Evolutionary conservation across 345 rosid genomes (phyloP).

Genomic region (Cochlearia excelsa): DNA sequence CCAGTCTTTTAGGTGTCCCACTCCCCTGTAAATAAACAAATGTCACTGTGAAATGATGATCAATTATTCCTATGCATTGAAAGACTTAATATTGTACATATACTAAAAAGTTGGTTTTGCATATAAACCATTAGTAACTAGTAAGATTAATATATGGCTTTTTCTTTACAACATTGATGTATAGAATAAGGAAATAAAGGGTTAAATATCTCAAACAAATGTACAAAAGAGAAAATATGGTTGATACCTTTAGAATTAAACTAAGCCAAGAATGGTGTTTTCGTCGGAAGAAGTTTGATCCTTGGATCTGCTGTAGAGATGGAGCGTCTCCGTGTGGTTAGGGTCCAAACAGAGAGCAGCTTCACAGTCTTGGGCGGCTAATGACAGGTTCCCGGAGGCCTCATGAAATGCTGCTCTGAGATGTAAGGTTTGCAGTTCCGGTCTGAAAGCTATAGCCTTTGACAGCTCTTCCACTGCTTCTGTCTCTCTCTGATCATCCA

Average conservation of each 20-base stretch:
- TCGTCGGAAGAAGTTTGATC: constrained; percentile 42
- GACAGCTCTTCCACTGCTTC: constrained; percentile 87
- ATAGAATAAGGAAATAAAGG: not conserved
- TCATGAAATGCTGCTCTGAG: constrained; percentile 94
- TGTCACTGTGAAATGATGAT: constrained; percentile 25
- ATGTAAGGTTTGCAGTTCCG: constrained; percentile 85
- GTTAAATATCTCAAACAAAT: not conserved
- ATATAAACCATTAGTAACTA: constrained; percentile 16
- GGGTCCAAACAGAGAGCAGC: constrained; percentile 96
- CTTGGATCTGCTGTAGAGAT: constrained; percentile 64
- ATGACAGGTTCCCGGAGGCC: constrained; percentile 59
- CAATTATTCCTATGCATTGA: constrained; percentile 13
- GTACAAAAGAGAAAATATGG: constrained; percentile 3
- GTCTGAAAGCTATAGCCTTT: constrained; percentile 83
- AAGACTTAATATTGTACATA: constrained; percentile 19
- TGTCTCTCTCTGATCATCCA: constrained; percentile 85
- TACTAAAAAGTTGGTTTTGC: constrained; percentile 18
- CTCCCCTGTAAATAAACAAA: constrained; percentile 29
- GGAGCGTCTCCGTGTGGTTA: constrained; percentile 63
- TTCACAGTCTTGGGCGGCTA: constrained; percentile 71
- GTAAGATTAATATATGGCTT: constrained; percentile 13
- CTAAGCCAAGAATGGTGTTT: constrained; percentile 29
- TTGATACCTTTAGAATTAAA: constrained; percentile 28
- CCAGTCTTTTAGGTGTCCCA: constrained; percentile 13
- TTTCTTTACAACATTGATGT: constrained; percentile 14